These are phyloP conservation scores for Smithsoniella earleae DNA, from an alignment of 163 green algal genomes.

Conservation along the genomic window DNA sequence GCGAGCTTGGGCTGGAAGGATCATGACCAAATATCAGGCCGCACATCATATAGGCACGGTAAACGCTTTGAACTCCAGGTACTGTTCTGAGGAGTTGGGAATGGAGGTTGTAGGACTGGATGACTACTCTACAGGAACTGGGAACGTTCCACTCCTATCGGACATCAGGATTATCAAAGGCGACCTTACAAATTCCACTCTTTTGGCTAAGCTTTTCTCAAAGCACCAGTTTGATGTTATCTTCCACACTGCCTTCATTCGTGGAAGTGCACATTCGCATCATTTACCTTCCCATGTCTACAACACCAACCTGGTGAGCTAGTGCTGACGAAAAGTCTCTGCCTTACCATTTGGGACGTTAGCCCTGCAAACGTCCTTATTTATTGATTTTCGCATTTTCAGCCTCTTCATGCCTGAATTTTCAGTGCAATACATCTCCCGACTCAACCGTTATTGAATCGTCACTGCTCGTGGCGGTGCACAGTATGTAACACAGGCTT, in stretches of 20 bases:
- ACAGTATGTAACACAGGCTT: no score
- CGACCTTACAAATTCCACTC: slow-evolving; percentile 24
- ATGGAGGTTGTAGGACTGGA: slow-evolving; percentile 20
- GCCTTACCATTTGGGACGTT: no score
- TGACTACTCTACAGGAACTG: slow-evolving; percentile 9
- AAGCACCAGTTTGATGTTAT: slow-evolving; percentile 28
- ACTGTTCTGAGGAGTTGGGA: slow-evolving; percentile 21
- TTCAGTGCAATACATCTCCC: no score
- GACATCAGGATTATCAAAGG: slow-evolving; percentile 27
- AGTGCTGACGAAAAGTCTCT: no score
- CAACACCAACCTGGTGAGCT: slow-evolving; percentile 12
- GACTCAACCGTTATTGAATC: no score
- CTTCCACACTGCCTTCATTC: neutral
- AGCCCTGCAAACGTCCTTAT: no score
- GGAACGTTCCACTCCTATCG: slow-evolving; percentile 21
- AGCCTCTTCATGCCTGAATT: neutral
- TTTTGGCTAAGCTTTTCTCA: slow-evolving; percentile 8
- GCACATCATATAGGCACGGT: neutral
- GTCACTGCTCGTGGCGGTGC: no score
- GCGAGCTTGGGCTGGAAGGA: no score
- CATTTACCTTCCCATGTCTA: slow-evolving; percentile 12
- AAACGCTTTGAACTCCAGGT: neutral
- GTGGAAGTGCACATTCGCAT: slow-evolving; percentile 12
- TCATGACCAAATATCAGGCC: no score
- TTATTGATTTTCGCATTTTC: neutral